phyloP scores from a whole-genome alignment of 176 grass and related monocot species.

The Oryza nivara region DNA sequence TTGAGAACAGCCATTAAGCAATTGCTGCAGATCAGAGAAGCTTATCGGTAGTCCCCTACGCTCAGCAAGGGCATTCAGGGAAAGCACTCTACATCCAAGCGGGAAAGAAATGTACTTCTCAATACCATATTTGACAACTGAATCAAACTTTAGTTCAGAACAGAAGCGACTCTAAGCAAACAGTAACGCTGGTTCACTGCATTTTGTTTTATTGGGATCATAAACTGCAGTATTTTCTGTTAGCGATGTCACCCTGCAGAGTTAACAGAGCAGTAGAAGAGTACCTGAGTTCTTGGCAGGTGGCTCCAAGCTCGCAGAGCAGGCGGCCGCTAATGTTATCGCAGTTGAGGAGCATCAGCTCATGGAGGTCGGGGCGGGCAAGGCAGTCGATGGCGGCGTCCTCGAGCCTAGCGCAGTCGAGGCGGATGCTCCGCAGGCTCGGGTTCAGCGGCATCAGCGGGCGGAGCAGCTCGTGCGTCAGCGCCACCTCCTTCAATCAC shows the following conservation, averaged over 20 bases:
- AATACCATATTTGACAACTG: neutral
- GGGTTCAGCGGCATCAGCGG: constrained; percentile 69
- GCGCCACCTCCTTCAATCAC: constrained; percentile 70
- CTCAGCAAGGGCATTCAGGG: constrained; percentile 69
- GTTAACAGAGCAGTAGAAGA: neutral
- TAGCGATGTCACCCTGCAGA: neutral
- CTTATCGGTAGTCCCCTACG: constrained; percentile 61
- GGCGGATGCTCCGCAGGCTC: constrained; percentile 65
- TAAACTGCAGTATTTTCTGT: neutral
- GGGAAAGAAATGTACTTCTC: constrained; percentile 15
- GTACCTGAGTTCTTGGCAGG: constrained; percentile 90
- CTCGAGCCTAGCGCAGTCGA: constrained; percentile 80
- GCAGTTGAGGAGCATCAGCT: constrained; percentile 79
- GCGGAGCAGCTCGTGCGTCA: constrained; percentile 59
- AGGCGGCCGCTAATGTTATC: constrained; percentile 74
- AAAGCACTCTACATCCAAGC: constrained; percentile 59
- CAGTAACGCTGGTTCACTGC: neutral
- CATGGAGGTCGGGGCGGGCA: constrained; percentile 66
- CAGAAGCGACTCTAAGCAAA: neutral
- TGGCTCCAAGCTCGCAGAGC: constrained; percentile 63
- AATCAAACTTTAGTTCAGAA: neutral
- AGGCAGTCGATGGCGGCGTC: constrained; percentile 66
- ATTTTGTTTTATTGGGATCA: neutral
- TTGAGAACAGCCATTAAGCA: constrained; percentile 78
- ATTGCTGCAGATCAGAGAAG: constrained; percentile 71